Percentiles rank a stretch among this genome's conserved stretches.
Evolutionary conservation across 352 stramenopile species (phyloP).

Genomic region (Phytopythium delawarense): DNA sequence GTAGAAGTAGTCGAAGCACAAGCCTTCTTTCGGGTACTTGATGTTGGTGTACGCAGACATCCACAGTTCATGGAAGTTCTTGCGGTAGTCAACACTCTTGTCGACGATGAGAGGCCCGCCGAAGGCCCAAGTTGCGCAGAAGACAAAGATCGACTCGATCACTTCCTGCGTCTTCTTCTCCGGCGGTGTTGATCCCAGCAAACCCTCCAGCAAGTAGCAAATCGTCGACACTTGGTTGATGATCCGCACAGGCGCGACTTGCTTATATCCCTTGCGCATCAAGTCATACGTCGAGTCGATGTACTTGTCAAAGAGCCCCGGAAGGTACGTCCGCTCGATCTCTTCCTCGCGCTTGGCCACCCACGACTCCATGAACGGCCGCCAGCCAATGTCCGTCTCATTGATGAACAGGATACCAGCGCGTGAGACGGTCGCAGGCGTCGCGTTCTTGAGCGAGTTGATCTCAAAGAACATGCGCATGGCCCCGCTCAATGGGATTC

Average conservation of each 20-base stretch:
- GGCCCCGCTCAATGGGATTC: constrained; percentile 72
- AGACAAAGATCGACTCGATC: constrained; percentile 96
- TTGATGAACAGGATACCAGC: constrained; percentile 90
- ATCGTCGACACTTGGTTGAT: constrained; percentile 96
- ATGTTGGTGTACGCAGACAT: constrained; percentile 71
- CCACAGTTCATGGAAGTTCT: constrained; percentile 88
- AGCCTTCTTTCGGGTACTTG: constrained; percentile 94
- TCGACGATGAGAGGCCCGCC: constrained; percentile 94
- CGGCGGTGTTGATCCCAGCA: constrained; percentile 76
- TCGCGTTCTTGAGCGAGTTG: constrained; percentile 87
- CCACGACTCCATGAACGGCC: constrained; percentile 96
- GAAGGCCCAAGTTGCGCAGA: constrained; percentile 96
- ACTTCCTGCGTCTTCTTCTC: constrained; percentile 92
- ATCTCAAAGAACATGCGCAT: constrained; percentile 93
- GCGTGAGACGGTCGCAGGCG: constrained; percentile 79
- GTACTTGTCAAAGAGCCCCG: constrained; percentile 95
- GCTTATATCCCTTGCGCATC: constrained; percentile 94
- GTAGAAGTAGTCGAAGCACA: constrained; percentile 98
- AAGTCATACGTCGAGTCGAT: constrained; percentile 93
- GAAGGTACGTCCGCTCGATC: constrained; percentile 90
- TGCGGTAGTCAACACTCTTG: constrained; percentile 87
- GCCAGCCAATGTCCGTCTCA: constrained; percentile 91
- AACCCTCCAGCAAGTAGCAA: constrained; percentile 94
- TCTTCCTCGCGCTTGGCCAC: constrained; percentile 89
- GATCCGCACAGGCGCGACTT: constrained; percentile 91